These are phyloP conservation scores for Pseudocercospora fijiensis DNA, from an alignment of 2,329 filamentous ascomycete species.

Conservation along the genomic window DNA sequence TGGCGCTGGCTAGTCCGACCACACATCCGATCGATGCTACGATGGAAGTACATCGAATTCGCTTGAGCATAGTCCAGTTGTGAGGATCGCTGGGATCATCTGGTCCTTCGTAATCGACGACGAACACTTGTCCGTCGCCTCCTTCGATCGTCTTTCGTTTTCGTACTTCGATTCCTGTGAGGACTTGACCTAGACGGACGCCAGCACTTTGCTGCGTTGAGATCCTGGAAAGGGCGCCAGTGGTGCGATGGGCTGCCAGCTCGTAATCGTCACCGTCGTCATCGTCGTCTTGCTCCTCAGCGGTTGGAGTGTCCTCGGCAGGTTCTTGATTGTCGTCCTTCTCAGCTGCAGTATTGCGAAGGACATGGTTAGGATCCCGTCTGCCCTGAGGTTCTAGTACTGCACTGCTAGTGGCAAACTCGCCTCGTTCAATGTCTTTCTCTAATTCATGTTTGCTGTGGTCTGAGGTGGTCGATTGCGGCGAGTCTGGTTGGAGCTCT, in stretches of 20 bases:
- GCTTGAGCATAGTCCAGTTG: constrained; percentile 37
- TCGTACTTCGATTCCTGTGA: constrained; percentile 42
- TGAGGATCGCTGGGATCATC: constrained; percentile 41
- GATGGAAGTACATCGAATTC: constrained; percentile 38
- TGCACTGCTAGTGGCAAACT: constrained; percentile 4
- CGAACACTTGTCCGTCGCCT: constrained; percentile 41
- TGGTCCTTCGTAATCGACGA: constrained; percentile 41
- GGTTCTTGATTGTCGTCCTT: constrained; percentile 16
- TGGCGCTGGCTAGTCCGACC: constrained; percentile 53
- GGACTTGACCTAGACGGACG: constrained; percentile 36
- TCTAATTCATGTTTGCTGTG: constrained; percentile 29
- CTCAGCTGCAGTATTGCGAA: constrained; percentile 10
- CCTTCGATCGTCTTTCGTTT: constrained; percentile 40
- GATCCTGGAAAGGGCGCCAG: constrained; percentile 31
- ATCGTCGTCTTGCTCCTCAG: constrained; percentile 26
- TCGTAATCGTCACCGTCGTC: constrained; percentile 30
- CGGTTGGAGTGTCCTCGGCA: constrained; percentile 15
- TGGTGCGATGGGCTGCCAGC: constrained; percentile 23
- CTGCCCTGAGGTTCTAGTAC: background rate
- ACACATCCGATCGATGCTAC: constrained; percentile 50
- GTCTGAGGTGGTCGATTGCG: constrained; percentile 20
- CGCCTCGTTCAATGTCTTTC: constrained; percentile 21
- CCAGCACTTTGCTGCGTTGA: constrained; percentile 36
- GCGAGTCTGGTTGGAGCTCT: constrained; percentile 9
- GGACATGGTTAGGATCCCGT: background rate